These are phyloP conservation scores for Arbutus unedo DNA, from an alignment of 148 eudicot species.

Conservation along the genomic window DNA sequence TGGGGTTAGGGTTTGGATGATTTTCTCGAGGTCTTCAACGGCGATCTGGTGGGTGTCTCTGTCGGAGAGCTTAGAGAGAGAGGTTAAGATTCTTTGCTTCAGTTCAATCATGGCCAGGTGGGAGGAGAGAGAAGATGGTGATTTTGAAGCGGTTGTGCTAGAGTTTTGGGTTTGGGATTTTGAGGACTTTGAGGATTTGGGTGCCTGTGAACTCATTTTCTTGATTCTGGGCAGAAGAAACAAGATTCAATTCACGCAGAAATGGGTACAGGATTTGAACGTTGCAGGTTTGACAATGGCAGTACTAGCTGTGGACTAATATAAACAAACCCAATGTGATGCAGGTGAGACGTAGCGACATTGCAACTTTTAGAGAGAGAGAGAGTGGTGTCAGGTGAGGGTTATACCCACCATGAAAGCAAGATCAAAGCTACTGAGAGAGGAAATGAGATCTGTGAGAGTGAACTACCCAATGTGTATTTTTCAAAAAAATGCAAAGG, in stretches of 20 bases:
- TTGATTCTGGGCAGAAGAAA: not conserved
- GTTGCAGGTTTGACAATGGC: not conserved
- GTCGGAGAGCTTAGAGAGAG: slow-evolving; percentile 82
- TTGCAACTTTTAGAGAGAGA: not conserved
- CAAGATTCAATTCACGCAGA: not conserved
- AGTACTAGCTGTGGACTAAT: not conserved
- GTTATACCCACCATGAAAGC: slow-evolving; percentile 21
- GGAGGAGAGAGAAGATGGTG: slow-evolving; percentile 42
- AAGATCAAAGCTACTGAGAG: slow-evolving; percentile 21
- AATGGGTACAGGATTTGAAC: not conserved
- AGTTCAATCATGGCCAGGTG: slow-evolving; percentile 91
- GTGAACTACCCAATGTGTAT: not conserved
- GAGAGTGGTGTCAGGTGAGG: not conserved
- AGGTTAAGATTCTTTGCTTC: slow-evolving; percentile 70
- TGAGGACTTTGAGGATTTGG: slow-evolving; percentile 55
- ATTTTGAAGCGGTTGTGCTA: slow-evolving; percentile 20
- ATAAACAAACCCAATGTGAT: slow-evolving; percentile 5
- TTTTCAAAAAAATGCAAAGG: not conserved
- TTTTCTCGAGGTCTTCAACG: slow-evolving; percentile 69
- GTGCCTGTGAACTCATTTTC: slow-evolving; percentile 55
- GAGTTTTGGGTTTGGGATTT: slow-evolving; percentile 37
- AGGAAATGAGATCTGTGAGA: slow-evolving; percentile 21
- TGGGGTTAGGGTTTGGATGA: slow-evolving; percentile 51
- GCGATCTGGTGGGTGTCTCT: slow-evolving; percentile 97
- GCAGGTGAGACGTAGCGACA: not conserved